Conservation (phyloP, 129 eudicot species). For the Flaveria robusta region DNA sequence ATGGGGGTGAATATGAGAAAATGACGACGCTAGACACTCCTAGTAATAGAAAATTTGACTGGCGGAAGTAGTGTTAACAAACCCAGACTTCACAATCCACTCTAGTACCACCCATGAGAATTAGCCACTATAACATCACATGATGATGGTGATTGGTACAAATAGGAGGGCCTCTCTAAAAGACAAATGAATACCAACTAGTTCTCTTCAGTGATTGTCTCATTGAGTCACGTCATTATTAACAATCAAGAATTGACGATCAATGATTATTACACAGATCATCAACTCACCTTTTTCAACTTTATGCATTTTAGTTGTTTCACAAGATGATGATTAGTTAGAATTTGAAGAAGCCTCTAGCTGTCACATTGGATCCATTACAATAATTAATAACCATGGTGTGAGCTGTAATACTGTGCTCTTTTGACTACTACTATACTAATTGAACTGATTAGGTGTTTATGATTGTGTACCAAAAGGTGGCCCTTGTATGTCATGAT, state of each 20-base stretch:
- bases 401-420: conserved; percentile 24
- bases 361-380: conserved; percentile 36
- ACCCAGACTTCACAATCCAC: background rate
- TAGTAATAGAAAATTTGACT: background rate
- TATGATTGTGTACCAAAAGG: conserved; percentile 15
- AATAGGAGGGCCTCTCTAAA: background rate
- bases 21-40: background rate
- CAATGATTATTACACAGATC: conserved; percentile 6
- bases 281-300: conserved; percentile 6
- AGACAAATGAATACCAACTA: background rate
- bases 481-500: conserved; percentile 4
- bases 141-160: conserved; percentile 11
- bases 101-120: background rate
- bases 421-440: conserved; percentile 4
- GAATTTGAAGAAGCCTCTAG: conserved; percentile 23
- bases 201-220: conserved; percentile 18
- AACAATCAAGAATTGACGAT: background rate
- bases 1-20: background rate
- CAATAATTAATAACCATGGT: conserved; percentile 2
- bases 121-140: conserved; percentile 1
- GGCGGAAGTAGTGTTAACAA: background rate
- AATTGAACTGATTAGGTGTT: background rate
- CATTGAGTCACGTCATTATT: conserved; percentile 9
- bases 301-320: conserved; percentile 22
- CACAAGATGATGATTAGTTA: conserved; percentile 25